Conservation (phyloP, 2,329 filamentous ascomycete genomes). For the Fusarium setosum region DNA sequence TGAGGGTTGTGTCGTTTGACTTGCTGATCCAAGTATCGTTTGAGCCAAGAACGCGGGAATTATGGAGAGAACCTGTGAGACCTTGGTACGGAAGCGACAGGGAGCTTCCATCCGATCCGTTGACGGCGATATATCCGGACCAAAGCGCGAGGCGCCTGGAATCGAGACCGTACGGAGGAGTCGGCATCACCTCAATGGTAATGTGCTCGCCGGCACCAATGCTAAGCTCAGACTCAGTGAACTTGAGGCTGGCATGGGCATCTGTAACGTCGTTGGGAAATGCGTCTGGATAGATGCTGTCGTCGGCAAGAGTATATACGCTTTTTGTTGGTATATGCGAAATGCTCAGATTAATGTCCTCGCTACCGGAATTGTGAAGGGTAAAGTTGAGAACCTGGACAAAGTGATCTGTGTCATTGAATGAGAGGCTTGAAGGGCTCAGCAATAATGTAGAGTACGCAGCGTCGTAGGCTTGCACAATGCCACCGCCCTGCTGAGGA, state of each 20-base stretch:
- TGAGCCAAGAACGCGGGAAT: constrained; percentile 35
- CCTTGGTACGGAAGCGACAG: constrained; percentile 56
- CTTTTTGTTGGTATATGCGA: constrained; percentile 62
- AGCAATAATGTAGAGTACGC: constrained; percentile 65
- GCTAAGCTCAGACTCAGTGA: constrained; percentile 57
- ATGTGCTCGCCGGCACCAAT: constrained; percentile 55
- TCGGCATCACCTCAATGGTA: constrained; percentile 57
- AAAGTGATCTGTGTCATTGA: constrained; percentile 73
- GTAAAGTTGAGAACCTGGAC: constrained; percentile 60
- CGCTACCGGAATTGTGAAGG: constrained; percentile 64
- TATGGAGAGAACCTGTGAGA: constrained; percentile 50
- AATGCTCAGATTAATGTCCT: constrained; percentile 62
- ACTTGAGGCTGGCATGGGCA: constrained; percentile 53
- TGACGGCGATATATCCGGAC: constrained; percentile 55
- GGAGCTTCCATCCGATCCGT: constrained; percentile 50
- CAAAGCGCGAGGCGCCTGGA: constrained; percentile 52
- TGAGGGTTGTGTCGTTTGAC: constrained; percentile 46
- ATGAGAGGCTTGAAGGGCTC: constrained; percentile 66
- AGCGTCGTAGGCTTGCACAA: constrained; percentile 70
- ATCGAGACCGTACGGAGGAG: constrained; percentile 51
- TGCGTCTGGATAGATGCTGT: constrained; percentile 47
- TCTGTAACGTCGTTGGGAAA: constrained; percentile 58
- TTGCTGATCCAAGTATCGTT: constrained; percentile 44
- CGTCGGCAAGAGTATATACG: constrained; percentile 59
- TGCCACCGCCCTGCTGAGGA: constrained; percentile 68